A percentile compares a stretch with the other conserved stretches of the same genome.
These are phyloP conservation scores for Macaranga tanarius DNA, from an alignment of 441 rosid genomes.

Conservation along the genomic window DNA sequence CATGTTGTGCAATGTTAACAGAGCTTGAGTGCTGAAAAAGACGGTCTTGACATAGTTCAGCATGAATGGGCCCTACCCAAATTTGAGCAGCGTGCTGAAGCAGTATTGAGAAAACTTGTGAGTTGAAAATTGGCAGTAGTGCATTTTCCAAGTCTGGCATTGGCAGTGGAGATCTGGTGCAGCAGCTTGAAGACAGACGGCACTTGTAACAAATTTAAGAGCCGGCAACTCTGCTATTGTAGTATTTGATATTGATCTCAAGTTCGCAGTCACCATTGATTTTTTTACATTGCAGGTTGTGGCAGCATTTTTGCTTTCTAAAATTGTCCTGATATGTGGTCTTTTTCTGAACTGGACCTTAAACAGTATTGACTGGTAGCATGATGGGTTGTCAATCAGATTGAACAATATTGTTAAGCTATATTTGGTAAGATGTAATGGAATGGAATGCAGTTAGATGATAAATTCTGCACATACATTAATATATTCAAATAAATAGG, in stretches of 20 bases:
- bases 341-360: background rate
- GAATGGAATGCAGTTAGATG: too few relatives aligned
- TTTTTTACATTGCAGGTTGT: background rate
- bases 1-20: slow-evolving; percentile 27
- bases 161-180: background rate
- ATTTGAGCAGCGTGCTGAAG: slow-evolving; percentile 90
- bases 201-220: background rate
- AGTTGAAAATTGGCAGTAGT: slow-evolving; percentile 28
- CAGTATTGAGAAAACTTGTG: slow-evolving; percentile 64
- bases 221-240: background rate
- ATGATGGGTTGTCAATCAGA: too few relatives aligned
- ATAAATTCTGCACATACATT: too few relatives aligned
- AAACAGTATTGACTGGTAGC: background rate
- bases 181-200: background rate
- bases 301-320: background rate
- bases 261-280: background rate
- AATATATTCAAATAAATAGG: too few relatives aligned
- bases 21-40: slow-evolving; percentile 93
- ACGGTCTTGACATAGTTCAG: slow-evolving; percentile 81
- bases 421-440: too few relatives aligned
- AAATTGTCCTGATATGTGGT: background rate
- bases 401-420: too few relatives aligned
- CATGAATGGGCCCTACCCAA: slow-evolving; percentile 90
- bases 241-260: background rate
- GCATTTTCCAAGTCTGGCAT: background rate